phyloP scores from a whole-genome alignment of 495 filamentous ascomycete genomes.

The Cercophora samala region DNA sequence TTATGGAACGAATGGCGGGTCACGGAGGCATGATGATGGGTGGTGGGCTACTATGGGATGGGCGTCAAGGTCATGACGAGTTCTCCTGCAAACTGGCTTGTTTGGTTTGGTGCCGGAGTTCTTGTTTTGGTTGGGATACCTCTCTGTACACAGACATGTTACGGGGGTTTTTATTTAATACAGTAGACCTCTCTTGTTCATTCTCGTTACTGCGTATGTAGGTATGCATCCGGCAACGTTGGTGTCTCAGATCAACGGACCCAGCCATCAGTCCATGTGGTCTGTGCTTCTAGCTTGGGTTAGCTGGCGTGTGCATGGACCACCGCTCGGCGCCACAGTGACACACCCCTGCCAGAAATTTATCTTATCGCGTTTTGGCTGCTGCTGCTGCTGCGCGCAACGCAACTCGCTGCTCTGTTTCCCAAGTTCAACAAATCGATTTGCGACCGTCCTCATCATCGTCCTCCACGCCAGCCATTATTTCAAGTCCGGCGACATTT shows the following conservation, averaged over 20 bases:
- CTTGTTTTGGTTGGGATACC: not conserved
- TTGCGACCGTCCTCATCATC: too few species aligned
- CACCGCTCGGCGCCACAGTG: not conserved
- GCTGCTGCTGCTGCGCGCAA: not conserved
- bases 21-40: not conserved
- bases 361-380: not conserved
- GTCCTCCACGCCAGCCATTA: too few species aligned
- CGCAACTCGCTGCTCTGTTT: not conserved
- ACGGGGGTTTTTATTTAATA: not conserved
- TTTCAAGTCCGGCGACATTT: too few species aligned
- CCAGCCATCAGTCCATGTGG: not conserved
- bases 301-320: not conserved
- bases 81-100: not conserved
- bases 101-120: not conserved
- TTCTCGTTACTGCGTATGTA: not conserved
- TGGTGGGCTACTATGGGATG: not conserved
- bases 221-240: not conserved
- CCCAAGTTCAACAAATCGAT: too few species aligned
- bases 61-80: not conserved
- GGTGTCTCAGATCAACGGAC: not conserved
- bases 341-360: not conserved
- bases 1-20: not conserved
- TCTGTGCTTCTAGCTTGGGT: not conserved
- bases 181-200: not conserved
- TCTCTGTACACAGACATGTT: not conserved